Base-by-base conservation (phyloP, 2,329 filamentous ascomycete species). In the Alternaria sp. region DNA sequence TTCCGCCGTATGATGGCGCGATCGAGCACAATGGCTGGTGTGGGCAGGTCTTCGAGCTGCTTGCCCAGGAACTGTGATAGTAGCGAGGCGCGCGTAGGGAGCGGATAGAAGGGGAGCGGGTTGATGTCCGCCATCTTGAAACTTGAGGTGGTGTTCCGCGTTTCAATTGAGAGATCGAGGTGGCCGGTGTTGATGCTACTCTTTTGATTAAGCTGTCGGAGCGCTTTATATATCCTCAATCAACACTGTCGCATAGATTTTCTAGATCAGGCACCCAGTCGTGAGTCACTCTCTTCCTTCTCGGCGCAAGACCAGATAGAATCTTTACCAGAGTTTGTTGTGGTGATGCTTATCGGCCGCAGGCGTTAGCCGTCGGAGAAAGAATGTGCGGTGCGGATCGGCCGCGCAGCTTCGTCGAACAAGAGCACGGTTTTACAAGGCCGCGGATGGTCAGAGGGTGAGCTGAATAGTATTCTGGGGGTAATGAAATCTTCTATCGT, bases 11-110 rank as follows among this genome's bases (percentile, higher is more conserved):
- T 81, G 45, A 90, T 88, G 4, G 88, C 87, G 11, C 88, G 77
- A 75, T 95, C 91, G 13, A 95, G 80, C 44, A 95, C 83, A 4
- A 86, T 87, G 1, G 90, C 86, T 1, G 92, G 92, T 0, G 88
- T 89, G 15, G 86, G 85, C 1, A 93, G 81, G 50, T 89, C 83
- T 53, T 81, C 74, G 17, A 93, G 81, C 3, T 82, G 84, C 69
- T 88, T 86, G 61, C 89, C 89, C 23, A 92, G 80, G 73, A 86
- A 91, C 8, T 72, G 68, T 5, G 58, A 12, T 15, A 62, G 52
- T 4, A 75, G 66, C 0, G 60, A 46, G 1, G 66, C 8, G 2
- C 19, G 46, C 6, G 59, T 17, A 9, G 73, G 61, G 28, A 72
- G 65, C 3, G 73, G 73, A 49, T 73, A 73, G 61, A 63, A 62